Evolutionary conservation across 768 basidiomycete species (phyloP).

Genomic region (Steccherinum ochraceum): DNA sequence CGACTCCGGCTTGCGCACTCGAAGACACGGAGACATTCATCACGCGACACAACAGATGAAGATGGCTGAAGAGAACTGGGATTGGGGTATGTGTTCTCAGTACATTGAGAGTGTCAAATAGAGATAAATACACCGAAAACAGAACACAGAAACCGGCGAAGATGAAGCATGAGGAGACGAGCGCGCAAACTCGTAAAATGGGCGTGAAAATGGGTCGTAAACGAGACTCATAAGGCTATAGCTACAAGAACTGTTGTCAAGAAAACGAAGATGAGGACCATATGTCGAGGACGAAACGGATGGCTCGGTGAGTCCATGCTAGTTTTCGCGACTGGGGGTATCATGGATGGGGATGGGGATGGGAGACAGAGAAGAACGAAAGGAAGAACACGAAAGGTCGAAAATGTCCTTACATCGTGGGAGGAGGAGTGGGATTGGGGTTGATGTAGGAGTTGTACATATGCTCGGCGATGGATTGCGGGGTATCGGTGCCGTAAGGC

Average conservation of each 20-base stretch:
- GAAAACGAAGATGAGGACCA: background rate
- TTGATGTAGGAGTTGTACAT: slow-evolving; percentile 14
- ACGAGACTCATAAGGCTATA: background rate
- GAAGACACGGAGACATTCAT: too few species aligned
- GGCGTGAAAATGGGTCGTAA: background rate
- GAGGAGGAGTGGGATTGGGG: background rate
- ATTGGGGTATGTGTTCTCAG: background rate
- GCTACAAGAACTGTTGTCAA: background rate
- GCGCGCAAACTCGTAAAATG: background rate
- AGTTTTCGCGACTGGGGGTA: background rate
- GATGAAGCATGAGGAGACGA: too few species aligned
- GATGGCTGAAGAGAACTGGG: background rate
- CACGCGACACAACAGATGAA: background rate
- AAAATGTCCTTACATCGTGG: background rate
- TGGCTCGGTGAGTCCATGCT: background rate
- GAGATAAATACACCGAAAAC: background rate
- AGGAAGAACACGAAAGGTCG: too few species aligned
- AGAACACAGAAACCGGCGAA: background rate
- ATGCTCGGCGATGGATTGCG: slow-evolving; percentile 15
- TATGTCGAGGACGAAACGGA: background rate
- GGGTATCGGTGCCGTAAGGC: slow-evolving; percentile 10
- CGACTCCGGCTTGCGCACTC: too few species aligned
- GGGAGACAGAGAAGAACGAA: too few species aligned
- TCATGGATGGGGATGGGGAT: background rate
- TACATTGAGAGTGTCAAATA: background rate